Evolutionary conservation across 1,284 basidiomycete genomes (phyloP), one percentile per base, ranked within the genome.

Genomic region (Rhizoctonia solani): DNA sequence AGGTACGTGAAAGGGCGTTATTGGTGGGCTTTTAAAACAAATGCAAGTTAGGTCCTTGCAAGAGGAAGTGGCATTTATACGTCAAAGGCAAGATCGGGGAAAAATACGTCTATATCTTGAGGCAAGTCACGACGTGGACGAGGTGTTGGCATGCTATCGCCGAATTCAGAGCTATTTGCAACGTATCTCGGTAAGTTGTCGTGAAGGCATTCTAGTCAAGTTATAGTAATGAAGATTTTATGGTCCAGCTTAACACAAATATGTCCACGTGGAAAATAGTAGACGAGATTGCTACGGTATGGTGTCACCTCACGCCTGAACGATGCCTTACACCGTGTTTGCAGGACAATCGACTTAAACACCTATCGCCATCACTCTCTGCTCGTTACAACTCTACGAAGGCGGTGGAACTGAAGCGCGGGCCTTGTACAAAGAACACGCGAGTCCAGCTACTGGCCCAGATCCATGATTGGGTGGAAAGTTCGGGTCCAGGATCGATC

Each of bases 141-240:
- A 56, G 1, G 25, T 56, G 14, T 4, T 46, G 14, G 39, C 25
- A 23, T 44, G 41, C 25, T 29, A 44, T n/a, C n/a, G 37, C 9
- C 53, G 53, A n/a, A 37, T 56, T 29, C 56, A 34, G n/a, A 32
- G 44, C 21, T 9, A 32, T 19, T 30, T 59, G 11, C 19, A 59
- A 30, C 29, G 44, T 23, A 16, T 49, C 25, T n/a, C 9, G 30
- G 56, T 59, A 16, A 3, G 41, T 34, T 23, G 4, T n/a, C 19
- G 13, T 37, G 4, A 16, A 9, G 21, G 5, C 19, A 44, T 16
- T 16, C 19, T n/a, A n/a, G 11, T 27, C 6, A 44, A 16, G 19
- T 44, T 5, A 16, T 5, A 16, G 41, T 21, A 16, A 4, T 44
- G n/a, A 44, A 4, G 41, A 16, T 16, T 5, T 59, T 2, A 47